Evolutionary conservation across 83 land plant species (phyloP), one percentile per base, ranked within the genome.

Genomic region (Larix sibirica): DNA sequence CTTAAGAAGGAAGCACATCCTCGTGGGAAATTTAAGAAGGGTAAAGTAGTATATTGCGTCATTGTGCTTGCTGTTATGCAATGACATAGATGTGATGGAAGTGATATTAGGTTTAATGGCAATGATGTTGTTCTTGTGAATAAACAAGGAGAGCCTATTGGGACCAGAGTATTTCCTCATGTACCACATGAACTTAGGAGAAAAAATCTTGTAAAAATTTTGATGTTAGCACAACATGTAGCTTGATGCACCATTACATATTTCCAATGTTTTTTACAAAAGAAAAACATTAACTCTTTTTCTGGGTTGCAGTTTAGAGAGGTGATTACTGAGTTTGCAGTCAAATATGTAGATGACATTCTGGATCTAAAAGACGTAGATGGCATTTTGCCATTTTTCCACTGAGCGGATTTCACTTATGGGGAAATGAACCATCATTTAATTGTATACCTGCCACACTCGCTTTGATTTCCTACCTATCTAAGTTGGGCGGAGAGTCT

Each of bases 1-100:
- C 28, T 28, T 28, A 28, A 28, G 24, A 98, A 98, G 82, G 97
- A 98, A 82, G 97, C 93, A 23, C 87, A 86, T 8, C 92, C 92
- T 6, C 90, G 92, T 36, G 94, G 96, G 42, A 96, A 94, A 83
- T 96, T 97, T 63, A 95, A 97, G 91, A 97, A 97, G 83, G 99
- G 98, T 63, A 91, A 96, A 20, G 99, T 96, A 31, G 98, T 96
- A 47, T 87, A 89, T 80, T 94, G 90, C 58, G 99, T 98, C 9
- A 94, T 96, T 16, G 99, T 96, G 20, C 96, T 96, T 42, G 96
- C 97, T 61, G 96, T 96, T 56, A 96, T 96, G 97, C 95, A 91
- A 33, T 80, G 86, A 10, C 92, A 86, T 17, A 90, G 99, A 26
- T 87, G 92, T 78, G 99, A 98, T 88, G 99, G 99, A 2, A 93